Evolutionary conservation across 305 asterid species (phyloP), one percentile per base, ranked within the genome.

Genomic region (Rubia tinctorum): DNA sequence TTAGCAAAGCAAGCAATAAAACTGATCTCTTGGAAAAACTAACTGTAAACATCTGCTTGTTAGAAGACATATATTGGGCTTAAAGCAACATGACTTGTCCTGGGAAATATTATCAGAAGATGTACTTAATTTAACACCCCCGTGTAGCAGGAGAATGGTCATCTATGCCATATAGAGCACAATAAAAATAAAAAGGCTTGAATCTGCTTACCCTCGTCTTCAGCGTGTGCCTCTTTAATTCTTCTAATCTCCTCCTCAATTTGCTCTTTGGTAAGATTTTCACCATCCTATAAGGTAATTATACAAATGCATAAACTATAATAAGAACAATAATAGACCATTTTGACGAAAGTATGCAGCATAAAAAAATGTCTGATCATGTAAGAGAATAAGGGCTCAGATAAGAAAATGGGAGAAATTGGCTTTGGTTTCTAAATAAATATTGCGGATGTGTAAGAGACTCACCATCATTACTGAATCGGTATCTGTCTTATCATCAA

Each of bases 211-310:
- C 99, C 98, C 78, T 95, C 95, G 73, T 95, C 99, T 86, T 95
- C 98, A 64, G 96, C 90, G 77, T 92, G 99, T 27, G 81, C 88
- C 78, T 81, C 97, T 88, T 95, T 95, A 67, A 95, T 92, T n/a
- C 87, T 87, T 55, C 86, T 85, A 77, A 95, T 89, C 82, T 92
- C 91, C 40, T 91, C 98, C 72, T 90, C 94, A 72, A 92, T 82
- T 85, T 92, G 99, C 85, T 95, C 98, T 74, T 79, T 92, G 6
- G 97, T 87, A 77, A 92, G 77, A 82, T 85, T 80, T 14, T 95
- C 98, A 44, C 79, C 88, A 23, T 92, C 98, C 99, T 92, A 90
- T 47, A 79, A 81, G 74, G 74, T 63, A 78, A 69, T 15, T 44
- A 68, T 71, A 66, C 34, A 59, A 62, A 44, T 61, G 12, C 61